Conservation (phyloP, 352 stramenopile genomes). For the Phytophthora multivora region DNA sequence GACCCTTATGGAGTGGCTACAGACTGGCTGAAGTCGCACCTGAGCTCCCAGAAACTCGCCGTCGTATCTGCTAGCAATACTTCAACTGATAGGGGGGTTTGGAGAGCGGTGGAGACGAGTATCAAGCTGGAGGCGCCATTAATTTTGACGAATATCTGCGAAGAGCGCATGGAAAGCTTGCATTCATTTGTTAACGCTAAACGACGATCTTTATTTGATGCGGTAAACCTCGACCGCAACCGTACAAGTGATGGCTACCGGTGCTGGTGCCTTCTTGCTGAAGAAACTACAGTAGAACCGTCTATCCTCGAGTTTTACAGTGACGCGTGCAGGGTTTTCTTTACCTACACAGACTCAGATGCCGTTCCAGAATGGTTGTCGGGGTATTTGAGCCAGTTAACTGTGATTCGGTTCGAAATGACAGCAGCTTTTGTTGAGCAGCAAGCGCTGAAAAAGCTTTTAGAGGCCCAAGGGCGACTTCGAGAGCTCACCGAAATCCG, state of each 20-base stretch:
- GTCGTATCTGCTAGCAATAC: constrained; percentile 22
- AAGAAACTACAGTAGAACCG: not conserved
- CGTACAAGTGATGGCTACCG: constrained; percentile 17
- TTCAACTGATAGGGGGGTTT: constrained; percentile 25
- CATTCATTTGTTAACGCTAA: constrained; percentile 53
- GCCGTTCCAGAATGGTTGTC: constrained; percentile 44
- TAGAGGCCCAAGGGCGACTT: constrained; percentile 37
- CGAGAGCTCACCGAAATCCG: constrained; percentile 57
- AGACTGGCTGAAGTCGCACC: constrained; percentile 55
- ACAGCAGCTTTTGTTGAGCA: constrained; percentile 39
- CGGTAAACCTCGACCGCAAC: constrained; percentile 47
- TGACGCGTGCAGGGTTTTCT: constrained; percentile 46
- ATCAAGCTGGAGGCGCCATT: constrained; percentile 46
- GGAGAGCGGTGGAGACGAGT: constrained; percentile 45
- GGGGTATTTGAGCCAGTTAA: constrained; percentile 44
- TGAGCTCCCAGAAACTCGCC: constrained; percentile 9
- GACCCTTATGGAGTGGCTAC: constrained; percentile 61
- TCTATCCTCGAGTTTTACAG: constrained; percentile 45
- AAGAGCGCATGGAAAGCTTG: constrained; percentile 29
- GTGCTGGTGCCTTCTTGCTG: constrained; percentile 49
- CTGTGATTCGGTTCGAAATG: constrained; percentile 51
- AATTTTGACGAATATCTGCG: constrained; percentile 49
- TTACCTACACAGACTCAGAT: constrained; percentile 50
- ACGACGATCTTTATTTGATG: constrained; percentile 46
- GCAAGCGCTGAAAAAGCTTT: constrained; percentile 36